Conservation (phyloP, 768 basidiomycete species). For the Xerocomus spinulosus region DNA sequence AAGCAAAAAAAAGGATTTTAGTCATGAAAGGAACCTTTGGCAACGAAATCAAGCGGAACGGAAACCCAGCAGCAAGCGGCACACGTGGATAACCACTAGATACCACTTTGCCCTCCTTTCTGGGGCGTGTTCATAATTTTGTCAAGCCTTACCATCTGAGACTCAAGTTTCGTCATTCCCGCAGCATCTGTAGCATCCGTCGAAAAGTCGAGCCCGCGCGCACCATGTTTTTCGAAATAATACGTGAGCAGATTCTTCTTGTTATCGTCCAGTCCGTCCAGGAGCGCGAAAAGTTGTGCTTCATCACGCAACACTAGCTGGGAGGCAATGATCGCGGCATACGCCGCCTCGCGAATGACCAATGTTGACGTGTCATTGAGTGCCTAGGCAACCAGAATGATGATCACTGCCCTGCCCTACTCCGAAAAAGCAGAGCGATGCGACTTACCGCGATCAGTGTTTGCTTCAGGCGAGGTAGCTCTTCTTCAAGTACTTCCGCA, state of each 20-base stretch:
- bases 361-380: slow-evolving; percentile 68
- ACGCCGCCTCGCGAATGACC: slow-evolving; percentile 81
- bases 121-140: slow-evolving; percentile 73
- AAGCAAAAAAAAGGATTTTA: neutral
- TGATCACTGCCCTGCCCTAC: neutral
- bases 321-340: slow-evolving; percentile 76
- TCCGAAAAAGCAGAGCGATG: neutral
- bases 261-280: slow-evolving; percentile 81
- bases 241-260: slow-evolving; percentile 90
- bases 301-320: slow-evolving; percentile 82
- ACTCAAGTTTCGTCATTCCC: slow-evolving; percentile 67
- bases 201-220: slow-evolving; percentile 44
- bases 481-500: slow-evolving; percentile 81
- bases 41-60: no score
- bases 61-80: neutral
- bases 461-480: slow-evolving; percentile 67
- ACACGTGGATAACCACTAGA: neutral
- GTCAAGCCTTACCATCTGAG: slow-evolving; percentile 78
- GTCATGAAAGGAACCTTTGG: no score
- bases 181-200: slow-evolving; percentile 31
- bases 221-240: slow-evolving; percentile 83
- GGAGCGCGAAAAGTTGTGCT: slow-evolving; percentile 71
- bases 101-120: slow-evolving; percentile 22
- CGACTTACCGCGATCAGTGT: slow-evolving; percentile 64
- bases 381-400: slow-evolving; percentile 39